Conservation (phyloP, 805 yeast genomes). For the Saccharomycopsis fodiens region DNA sequence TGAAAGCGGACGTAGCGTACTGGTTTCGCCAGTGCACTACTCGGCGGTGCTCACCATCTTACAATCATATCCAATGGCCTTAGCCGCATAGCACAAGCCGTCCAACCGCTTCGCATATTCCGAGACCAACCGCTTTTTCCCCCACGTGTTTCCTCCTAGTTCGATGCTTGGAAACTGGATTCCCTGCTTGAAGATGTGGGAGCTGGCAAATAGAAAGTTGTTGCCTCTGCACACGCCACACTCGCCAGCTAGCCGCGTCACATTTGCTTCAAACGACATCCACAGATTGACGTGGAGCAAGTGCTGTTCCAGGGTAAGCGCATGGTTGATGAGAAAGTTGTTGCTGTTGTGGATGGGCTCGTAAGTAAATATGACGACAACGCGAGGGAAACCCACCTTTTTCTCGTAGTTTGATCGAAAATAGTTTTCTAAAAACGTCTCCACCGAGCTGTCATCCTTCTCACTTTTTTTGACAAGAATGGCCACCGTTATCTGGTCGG, state of each 20-base stretch:
- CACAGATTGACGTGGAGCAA: conserved; percentile 1
- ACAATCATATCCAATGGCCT: conserved; percentile 10
- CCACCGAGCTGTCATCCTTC: conserved; percentile 6
- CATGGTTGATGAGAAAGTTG: conserved; percentile 11
- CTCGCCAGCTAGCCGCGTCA: neutral
- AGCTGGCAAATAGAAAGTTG: conserved; percentile 4
- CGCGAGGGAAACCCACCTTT: neutral
- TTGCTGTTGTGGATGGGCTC: neutral
- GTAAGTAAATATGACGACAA: conserved; percentile 2
- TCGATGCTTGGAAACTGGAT: conserved; percentile 12
- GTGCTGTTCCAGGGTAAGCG: conserved; percentile 3
- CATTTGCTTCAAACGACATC: neutral
- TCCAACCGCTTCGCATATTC: conserved; percentile 4
- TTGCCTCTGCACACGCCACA: neutral
- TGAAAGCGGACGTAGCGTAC: too few relatives aligned
- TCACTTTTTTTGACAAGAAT: conserved; percentile 1
- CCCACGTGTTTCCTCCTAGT: conserved; percentile 14
- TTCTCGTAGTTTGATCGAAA: conserved; percentile 1
- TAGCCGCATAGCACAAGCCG: conserved; percentile 16
- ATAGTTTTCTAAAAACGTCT: conserved; percentile 15
- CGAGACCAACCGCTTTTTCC: neutral
- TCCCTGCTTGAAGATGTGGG: conserved; percentile 13
- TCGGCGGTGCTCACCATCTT: neutral
- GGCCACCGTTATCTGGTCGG: conserved; percentile 3
- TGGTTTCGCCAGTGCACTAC: too few relatives aligned